Percentiles rank a stretch among this genome's conserved stretches.
Evolutionary conservation across 1,284 basidiomycete genomes (phyloP).

Genomic region (Phellopilus nigrolimitatus): DNA sequence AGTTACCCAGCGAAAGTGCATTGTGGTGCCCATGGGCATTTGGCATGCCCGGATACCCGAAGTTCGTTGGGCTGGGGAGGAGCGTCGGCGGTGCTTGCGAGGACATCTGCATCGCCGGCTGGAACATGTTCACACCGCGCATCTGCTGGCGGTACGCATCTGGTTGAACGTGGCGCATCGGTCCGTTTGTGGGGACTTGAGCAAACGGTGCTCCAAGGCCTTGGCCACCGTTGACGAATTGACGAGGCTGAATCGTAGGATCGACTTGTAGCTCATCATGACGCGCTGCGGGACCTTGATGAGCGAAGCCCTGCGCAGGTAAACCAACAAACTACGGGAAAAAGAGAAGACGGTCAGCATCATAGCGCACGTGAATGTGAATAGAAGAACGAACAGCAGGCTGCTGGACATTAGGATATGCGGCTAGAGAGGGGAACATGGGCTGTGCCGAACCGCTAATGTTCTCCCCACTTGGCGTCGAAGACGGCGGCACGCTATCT

Average conservation of each 20-base stretch:
- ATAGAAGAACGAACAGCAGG: slow-evolving; percentile 16
- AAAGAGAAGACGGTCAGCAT: neutral
- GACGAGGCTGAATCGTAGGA: slow-evolving; percentile 52
- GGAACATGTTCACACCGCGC: slow-evolving; percentile 19
- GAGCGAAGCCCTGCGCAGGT: slow-evolving; percentile 27
- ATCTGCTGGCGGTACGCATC: slow-evolving; percentile 53
- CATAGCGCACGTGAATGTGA: neutral
- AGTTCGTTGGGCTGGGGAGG: slow-evolving; percentile 46
- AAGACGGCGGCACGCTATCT: slow-evolving; percentile 35
- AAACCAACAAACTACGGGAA: slow-evolving; percentile 3
- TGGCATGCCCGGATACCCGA: slow-evolving; percentile 48
- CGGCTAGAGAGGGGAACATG: slow-evolving; percentile 63
- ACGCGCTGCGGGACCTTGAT: slow-evolving; percentile 30
- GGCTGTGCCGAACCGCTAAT: slow-evolving; percentile 46
- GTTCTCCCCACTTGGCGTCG: slow-evolving; percentile 44
- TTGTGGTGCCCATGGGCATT: slow-evolving; percentile 36
- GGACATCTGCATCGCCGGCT: slow-evolving; percentile 45
- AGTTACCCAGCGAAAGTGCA: slow-evolving; percentile 58
- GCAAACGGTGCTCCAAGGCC: slow-evolving; percentile 23
- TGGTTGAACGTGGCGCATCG: slow-evolving; percentile 34
- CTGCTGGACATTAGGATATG: slow-evolving; percentile 39
- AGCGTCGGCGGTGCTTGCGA: slow-evolving; percentile 41
- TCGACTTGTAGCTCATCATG: slow-evolving; percentile 54
- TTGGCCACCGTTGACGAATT: slow-evolving; percentile 22
- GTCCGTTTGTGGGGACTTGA: slow-evolving; percentile 29